phyloP scores from a whole-genome alignment of 495 filamentous ascomycete species.

The Tuber borchii region DNA sequence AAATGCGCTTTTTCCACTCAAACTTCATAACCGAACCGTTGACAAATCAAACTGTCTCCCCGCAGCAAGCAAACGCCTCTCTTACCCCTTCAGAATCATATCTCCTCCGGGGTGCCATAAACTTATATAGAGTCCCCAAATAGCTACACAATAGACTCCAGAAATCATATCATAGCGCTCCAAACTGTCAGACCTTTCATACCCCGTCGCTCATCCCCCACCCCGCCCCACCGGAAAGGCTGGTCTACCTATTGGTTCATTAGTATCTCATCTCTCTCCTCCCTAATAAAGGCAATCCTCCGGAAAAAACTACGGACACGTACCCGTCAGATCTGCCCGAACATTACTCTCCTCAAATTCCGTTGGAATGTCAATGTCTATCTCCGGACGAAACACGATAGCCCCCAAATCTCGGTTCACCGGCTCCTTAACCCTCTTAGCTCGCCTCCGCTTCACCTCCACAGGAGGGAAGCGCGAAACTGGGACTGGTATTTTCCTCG shows the following conservation, averaged over 20 bases:
- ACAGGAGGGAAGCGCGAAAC: neutral
- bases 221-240: neutral
- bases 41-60: neutral
- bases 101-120: neutral
- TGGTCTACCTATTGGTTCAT: neutral
- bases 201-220: neutral
- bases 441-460: neutral
- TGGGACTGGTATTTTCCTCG: neutral
- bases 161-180: neutral
- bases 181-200: neutral
- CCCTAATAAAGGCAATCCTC: neutral
- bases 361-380: neutral
- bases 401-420: neutral
- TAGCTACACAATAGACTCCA: neutral
- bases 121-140: neutral
- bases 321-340: neutral
- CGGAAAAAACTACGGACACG: neutral
- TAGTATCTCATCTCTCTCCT: neutral
- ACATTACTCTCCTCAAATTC: conserved; percentile 2
- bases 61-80: neutral
- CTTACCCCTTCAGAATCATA: neutral
- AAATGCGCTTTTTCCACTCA: neutral
- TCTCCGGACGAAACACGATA: neutral
- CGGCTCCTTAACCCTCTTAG: neutral
- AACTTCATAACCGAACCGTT: neutral